Conservation (phyloP, 371 early-diverging fungal genomes). For the Choanephora cucurbitarum region DNA sequence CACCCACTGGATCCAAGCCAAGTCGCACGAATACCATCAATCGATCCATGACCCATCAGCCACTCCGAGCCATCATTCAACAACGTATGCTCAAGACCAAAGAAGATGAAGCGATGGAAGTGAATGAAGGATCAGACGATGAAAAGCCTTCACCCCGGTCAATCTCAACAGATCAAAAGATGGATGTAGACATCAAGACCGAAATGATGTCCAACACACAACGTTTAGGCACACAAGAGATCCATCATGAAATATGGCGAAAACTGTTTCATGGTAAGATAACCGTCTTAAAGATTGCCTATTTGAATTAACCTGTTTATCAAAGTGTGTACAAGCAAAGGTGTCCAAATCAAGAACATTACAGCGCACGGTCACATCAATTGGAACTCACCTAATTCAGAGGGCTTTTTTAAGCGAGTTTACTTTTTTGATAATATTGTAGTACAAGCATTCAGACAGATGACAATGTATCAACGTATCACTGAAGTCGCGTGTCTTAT, state of each 20-base stretch:
- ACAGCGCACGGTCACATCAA: slow-evolving; percentile 36
- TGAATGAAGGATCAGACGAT: slow-evolving; percentile 27
- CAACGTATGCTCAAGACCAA: slow-evolving; percentile 24
- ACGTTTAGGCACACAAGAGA: slow-evolving; percentile 27
- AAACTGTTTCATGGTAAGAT: slow-evolving; percentile 37
- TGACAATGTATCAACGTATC: slow-evolving; percentile 56
- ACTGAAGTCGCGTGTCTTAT: slow-evolving; percentile 56
- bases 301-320: neutral
- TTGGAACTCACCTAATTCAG: slow-evolving; percentile 47
- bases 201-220: slow-evolving; percentile 9
- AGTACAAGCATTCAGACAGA: slow-evolving; percentile 51
- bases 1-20: too few relatives aligned
- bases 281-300: neutral
- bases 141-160: slow-evolving; percentile 18
- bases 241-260: slow-evolving; percentile 38
- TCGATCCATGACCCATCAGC: neutral
- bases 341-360: slow-evolving; percentile 37
- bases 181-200: slow-evolving; percentile 12
- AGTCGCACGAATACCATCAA: too few relatives aligned
- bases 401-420: slow-evolving; percentile 55
- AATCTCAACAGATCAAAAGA: slow-evolving; percentile 5
- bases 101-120: slow-evolving; percentile 35
- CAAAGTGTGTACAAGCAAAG: slow-evolving; percentile 41
- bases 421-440: slow-evolving; percentile 50
- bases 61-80: slow-evolving; percentile 8